A percentile compares a stretch with the other conserved stretches of the same genome.
phyloP scores from a whole-genome alignment of 108 stramenopile genomes.

The Cyclotella atomus region DNA sequence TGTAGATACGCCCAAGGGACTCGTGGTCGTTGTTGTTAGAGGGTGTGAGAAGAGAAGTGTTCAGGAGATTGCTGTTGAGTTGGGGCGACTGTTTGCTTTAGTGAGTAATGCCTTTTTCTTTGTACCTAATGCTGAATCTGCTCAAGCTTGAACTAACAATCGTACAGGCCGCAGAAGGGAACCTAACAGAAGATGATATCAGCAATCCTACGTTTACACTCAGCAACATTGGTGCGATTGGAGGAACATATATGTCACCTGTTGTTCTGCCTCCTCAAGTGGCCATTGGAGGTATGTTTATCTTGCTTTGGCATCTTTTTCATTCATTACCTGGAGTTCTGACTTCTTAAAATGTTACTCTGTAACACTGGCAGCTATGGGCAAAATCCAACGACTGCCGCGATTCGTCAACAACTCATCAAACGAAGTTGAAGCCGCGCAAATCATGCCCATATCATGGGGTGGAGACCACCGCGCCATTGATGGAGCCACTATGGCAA shows the following conservation, averaged over 20 bases:
- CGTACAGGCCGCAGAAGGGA: conserved; percentile 46
- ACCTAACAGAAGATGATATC: conserved; percentile 79
- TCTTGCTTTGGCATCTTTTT: background rate
- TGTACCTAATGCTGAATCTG: background rate
- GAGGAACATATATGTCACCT: conserved; percentile 95
- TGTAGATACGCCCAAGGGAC: conserved; percentile 94
- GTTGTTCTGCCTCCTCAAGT: conserved; percentile 92
- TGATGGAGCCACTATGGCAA: conserved; percentile 96
- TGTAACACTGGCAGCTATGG: conserved; percentile 68
- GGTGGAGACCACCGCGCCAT: conserved; percentile 97
- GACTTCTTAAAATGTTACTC: background rate
- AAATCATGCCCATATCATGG: conserved; percentile 94
- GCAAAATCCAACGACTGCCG: conserved; percentile 91
- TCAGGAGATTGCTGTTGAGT: conserved; percentile 87
- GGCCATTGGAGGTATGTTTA: conserved; percentile 83
- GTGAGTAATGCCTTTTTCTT: conserved; percentile 24
- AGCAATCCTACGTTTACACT: conserved; percentile 90
- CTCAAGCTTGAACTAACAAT: background rate
- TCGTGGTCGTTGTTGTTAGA: conserved; percentile 93
- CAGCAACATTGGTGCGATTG: conserved; percentile 97
- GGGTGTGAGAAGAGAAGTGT: conserved; percentile 75
- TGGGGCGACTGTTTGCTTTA: conserved; percentile 72
- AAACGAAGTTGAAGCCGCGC: conserved; percentile 68
- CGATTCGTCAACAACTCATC: conserved; percentile 67
- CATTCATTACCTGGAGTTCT: background rate